phyloP scores from a whole-genome alignment of 2,329 filamentous ascomycete species.

The Hypoxylon sp. region DNA sequence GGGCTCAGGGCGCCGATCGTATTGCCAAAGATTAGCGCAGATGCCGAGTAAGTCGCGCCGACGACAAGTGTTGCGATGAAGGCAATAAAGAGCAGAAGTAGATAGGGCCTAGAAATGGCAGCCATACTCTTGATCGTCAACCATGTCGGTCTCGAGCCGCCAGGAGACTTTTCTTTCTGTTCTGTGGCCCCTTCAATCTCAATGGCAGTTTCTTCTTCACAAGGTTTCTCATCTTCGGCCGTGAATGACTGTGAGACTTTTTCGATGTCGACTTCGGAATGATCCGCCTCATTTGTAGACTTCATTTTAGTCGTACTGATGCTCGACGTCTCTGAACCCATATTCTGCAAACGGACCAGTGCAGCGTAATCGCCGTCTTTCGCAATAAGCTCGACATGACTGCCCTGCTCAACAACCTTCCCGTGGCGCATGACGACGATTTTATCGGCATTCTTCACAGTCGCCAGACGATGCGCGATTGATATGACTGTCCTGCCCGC shows the following conservation, averaged over 20 bases:
- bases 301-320: conserved; percentile 43
- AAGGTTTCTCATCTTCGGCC: conserved; percentile 26
- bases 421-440: conserved; percentile 72
- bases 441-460: conserved; percentile 67
- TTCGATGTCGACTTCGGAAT: conserved; percentile 49
- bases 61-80: conserved; percentile 59
- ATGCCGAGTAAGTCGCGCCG: conserved; percentile 60
- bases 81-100: conserved; percentile 51
- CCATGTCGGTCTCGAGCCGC: conserved; percentile 44
- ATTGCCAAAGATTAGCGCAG: conserved; percentile 64
- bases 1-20: conserved; percentile 60
- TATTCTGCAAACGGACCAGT: conserved; percentile 44
- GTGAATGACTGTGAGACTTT: conserved; percentile 41
- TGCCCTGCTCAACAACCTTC: conserved; percentile 66
- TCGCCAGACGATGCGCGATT: conserved; percentile 69
- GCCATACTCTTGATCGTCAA: conserved; percentile 50
- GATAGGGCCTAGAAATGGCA: conserved; percentile 50
- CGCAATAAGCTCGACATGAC: conserved; percentile 64
- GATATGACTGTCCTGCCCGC: conserved; percentile 66
- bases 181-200: conserved; percentile 7
- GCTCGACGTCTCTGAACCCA: conserved; percentile 47
- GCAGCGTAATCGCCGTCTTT: conserved; percentile 45
- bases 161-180: conserved; percentile 19
- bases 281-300: conserved; percentile 38
- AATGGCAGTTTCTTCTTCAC: conserved; percentile 10